These are phyloP conservation scores for Diaporthe citriasiana DNA, from an alignment of 2,329 filamentous ascomycete genomes.

Conservation along the genomic window DNA sequence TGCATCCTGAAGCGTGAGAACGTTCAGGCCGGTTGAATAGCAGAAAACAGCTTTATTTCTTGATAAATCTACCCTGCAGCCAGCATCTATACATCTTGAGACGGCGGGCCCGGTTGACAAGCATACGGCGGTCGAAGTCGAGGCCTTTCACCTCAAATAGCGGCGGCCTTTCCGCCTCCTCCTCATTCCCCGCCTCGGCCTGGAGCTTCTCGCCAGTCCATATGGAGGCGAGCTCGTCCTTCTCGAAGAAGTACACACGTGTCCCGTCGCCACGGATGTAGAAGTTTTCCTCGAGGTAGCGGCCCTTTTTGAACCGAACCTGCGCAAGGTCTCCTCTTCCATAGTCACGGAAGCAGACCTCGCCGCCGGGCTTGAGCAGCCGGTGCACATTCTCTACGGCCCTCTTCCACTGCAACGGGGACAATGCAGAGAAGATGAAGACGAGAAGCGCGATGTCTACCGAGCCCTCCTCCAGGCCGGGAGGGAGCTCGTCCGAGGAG, in stretches of 20 bases:
- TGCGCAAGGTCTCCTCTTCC: constrained; percentile 95
- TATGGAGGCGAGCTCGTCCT: constrained; percentile 83
- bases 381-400: constrained; percentile 86
- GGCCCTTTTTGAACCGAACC: constrained; percentile 95
- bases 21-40: not conserved
- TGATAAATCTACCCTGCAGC: constrained; percentile 87
- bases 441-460: constrained; percentile 96
- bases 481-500: constrained; percentile 79
- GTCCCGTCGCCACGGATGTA: constrained; percentile 97
- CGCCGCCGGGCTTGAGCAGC: constrained; percentile 91
- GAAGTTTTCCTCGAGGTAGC: constrained; percentile 96
- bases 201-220: constrained; percentile 71
- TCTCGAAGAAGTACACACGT: constrained; percentile 96
- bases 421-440: constrained; percentile 95
- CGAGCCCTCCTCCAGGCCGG: constrained; percentile 80
- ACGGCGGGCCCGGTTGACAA: constrained; percentile 91
- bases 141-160: constrained; percentile 82
- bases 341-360: constrained; percentile 96
- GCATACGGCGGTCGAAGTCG: constrained; percentile 86
- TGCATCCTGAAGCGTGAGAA: not conserved
- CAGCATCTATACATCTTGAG: constrained; percentile 99
- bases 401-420: constrained; percentile 85
- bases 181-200: constrained; percentile 46
- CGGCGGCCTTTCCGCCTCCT: constrained; percentile 47
- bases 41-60: constrained; percentile 62